Base-by-base conservation (phyloP, 2,329 filamentous ascomycete species). In the Cercospora beticola region DNA sequence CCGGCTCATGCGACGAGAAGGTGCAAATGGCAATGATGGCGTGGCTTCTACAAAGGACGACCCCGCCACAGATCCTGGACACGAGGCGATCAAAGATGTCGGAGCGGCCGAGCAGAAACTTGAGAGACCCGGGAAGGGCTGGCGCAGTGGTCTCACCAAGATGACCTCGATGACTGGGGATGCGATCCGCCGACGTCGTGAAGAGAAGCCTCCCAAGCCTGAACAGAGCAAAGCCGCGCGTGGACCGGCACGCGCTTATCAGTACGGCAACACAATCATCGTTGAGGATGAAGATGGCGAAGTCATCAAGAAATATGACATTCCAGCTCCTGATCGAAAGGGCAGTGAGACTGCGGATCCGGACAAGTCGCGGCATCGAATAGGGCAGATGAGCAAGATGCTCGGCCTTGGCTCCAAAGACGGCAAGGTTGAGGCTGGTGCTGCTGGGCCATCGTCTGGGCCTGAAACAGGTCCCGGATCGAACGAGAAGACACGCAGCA, bases 201-300 rank as follows among this genome's bases (percentile, higher is more conserved):
- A 77, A 62, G 72, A 76, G 28, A 80, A 80, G 57, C 74, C 79
- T 10, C 49, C 52, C 18, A 78, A 79, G 66, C 71, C 77, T 5
- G 75, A 78, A 43, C 64, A 72, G 54, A 76, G 78, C 31, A 82
- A 84, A 43, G 84, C 87, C 63, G 86, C 83, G 72, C 86, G 88
- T 72, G 90, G 91, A 65, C 91, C 92, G 12, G 92, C 92, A n/a
- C 84, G 90, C 59, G 92, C 92, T 5, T 96, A 94, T 77, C 92
- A 94, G 73, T 94, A 93, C 76, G 92, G 92, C 71, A 94, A 92
- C 77, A 94, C 92, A 82, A 92, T 96, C 72, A 94, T 96, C 77
- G 91, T 96, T 16, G 92, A 96, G 81, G 92, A 96, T 70, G 90
- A 92, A 78, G 90, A 94, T 74, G 92, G 92, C 54, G 92, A 96